phyloP scores from a whole-genome alignment of 176 grass and related monocot genomes.

The Raddia distichophylla region DNA sequence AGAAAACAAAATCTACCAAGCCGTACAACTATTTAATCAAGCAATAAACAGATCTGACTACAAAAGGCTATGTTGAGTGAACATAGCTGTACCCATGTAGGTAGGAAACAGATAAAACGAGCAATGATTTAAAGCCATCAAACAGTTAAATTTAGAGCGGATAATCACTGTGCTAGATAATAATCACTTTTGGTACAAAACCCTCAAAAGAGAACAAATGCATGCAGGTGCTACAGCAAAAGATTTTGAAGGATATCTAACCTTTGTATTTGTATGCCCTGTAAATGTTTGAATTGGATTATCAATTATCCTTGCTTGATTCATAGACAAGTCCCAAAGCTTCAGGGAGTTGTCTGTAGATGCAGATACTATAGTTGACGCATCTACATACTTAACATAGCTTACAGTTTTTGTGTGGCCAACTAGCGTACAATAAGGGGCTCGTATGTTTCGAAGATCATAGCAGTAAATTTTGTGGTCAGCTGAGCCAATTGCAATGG shows the following conservation, averaged over 20 bases:
- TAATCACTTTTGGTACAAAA: conserved; percentile 33
- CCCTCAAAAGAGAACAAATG: background rate
- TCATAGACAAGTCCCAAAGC: conserved; percentile 81
- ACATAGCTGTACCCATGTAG: background rate
- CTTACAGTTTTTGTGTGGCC: conserved; percentile 95
- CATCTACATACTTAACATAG: conserved; percentile 89
- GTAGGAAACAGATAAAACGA: background rate
- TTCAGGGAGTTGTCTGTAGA: conserved; percentile 91
- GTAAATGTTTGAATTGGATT: conserved; percentile 82
- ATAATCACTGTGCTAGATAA: background rate
- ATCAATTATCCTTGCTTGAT: conserved; percentile 57
- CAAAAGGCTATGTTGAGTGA: background rate
- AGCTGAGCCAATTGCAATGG: conserved; percentile 87
- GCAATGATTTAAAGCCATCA: background rate
- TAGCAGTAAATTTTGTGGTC: conserved; percentile 98
- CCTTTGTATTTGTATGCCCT: conserved; percentile 96
- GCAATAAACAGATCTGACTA: background rate
- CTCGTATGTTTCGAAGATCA: conserved; percentile 86
- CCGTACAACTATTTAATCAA: background rate
- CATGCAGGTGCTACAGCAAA: background rate
- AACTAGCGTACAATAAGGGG: conserved; percentile 67
- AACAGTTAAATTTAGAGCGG: background rate
- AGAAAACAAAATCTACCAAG: background rate
- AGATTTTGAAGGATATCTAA: conserved; percentile 35
- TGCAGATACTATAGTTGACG: conserved; percentile 73